Percentiles rank a stretch among this genome's conserved stretches.
phyloP scores from a whole-genome alignment of 106 monocot genomes.

The Xerophyta viscosa region DNA sequence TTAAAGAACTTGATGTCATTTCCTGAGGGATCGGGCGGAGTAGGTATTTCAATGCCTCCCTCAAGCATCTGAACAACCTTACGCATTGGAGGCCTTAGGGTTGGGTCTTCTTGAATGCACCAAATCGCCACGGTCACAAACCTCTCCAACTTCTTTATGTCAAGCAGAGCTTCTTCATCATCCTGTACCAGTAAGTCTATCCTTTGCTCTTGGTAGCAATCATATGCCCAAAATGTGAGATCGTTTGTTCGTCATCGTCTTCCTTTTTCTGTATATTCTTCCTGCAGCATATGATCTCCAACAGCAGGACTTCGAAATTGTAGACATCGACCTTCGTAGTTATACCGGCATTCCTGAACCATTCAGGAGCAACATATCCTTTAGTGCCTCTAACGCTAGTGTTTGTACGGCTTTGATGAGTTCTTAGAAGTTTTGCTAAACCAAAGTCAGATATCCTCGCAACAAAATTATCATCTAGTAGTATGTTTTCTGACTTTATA shows the following conservation, averaged over 20 bases:
- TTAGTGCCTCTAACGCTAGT: constrained; percentile 5
- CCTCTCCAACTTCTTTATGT: constrained; percentile 15
- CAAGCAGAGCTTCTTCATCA: constrained; percentile 6
- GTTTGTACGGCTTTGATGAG: constrained; percentile 5
- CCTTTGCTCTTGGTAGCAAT: constrained; percentile 2
- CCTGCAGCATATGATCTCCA: constrained; percentile 11
- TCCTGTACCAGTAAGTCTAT: constrained; percentile 1
- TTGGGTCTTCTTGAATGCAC: constrained; percentile 35
- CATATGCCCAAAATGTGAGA: constrained; percentile 4
- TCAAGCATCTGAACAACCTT: constrained; percentile 30
- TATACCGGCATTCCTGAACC: constrained; percentile 1
- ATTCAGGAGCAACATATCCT: constrained; percentile 9
- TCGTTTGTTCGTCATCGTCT: not conserved
- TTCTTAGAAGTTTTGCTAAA: constrained; percentile 9
- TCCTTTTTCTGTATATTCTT: not conserved
- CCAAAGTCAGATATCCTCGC: constrained; percentile 17
- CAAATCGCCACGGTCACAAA: constrained; percentile 29
- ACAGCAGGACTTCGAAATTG: constrained; percentile 3
- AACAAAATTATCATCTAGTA: constrained; percentile 4
- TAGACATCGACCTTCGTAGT: constrained; percentile 6
- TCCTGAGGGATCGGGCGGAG: constrained; percentile 24
- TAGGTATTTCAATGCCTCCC: constrained; percentile 1
- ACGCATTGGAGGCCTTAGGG: constrained; percentile 25
- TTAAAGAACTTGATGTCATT: too few species aligned
- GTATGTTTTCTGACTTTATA: constrained; percentile 14